These are phyloP conservation scores for Agarophyton chilense DNA, from an alignment of 23 red algal genomes.

Conservation along the genomic window DNA sequence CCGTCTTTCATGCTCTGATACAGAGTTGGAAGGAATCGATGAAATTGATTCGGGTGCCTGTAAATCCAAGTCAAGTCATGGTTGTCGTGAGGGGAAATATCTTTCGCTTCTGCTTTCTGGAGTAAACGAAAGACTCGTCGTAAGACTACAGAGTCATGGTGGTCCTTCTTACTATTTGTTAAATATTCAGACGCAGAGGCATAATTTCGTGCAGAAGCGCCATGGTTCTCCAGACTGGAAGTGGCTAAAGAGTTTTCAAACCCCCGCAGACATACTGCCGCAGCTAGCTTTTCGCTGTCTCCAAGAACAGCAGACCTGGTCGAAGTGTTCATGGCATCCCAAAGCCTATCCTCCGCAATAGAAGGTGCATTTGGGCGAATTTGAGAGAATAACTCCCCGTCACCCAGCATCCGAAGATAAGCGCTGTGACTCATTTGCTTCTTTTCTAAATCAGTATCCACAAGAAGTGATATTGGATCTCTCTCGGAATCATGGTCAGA, in stretches of 20 bases:
- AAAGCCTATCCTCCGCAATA: slow-evolving; percentile 55
- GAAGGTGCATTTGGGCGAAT: slow-evolving; percentile 50
- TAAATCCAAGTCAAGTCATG: slow-evolving; percentile 34
- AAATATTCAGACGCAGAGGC: not conserved
- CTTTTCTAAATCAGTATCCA: slow-evolving; percentile 58
- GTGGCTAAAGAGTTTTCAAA: slow-evolving; percentile 29
- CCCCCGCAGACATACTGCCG: slow-evolving; percentile 32
- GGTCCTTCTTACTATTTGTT: not conserved
- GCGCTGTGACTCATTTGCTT: slow-evolving; percentile 20
- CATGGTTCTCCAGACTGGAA: not conserved
- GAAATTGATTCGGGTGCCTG: slow-evolving; percentile 36
- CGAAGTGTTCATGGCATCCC: slow-evolving; percentile 28
- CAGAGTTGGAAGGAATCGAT: slow-evolving; percentile 49
- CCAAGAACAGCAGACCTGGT: not conserved
- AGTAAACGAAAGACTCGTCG: not conserved
- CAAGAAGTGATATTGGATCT: slow-evolving; percentile 27
- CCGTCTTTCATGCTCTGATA: slow-evolving; percentile 23
- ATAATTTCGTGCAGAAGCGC: not conserved
- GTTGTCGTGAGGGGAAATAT: not conserved
- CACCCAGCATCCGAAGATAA: slow-evolving; percentile 36
- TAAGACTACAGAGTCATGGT: not conserved
- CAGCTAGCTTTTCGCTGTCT: slow-evolving; percentile 51
- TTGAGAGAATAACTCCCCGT: slow-evolving; percentile 47
- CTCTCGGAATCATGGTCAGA: slow-evolving; percentile 38
- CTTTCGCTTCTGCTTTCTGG: not conserved